Percentiles rank a stretch among this genome's conserved stretches.
Conservation (phyloP, 2,329 filamentous ascomycete species). For the Podosphaera xanthii region DNA sequence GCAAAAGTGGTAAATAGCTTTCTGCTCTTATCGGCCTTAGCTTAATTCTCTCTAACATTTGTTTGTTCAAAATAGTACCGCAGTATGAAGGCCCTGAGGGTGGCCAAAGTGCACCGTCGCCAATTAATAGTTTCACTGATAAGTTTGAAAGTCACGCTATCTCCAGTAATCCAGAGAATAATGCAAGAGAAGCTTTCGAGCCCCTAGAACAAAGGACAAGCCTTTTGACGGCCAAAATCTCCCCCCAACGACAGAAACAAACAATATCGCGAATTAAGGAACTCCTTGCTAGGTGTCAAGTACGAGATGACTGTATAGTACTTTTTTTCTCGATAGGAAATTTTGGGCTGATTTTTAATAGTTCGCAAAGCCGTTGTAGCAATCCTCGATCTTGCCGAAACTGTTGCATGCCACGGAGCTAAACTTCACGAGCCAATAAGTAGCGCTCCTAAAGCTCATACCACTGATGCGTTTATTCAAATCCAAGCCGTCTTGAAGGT, state of each 20-base stretch:
- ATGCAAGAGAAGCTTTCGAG: conserved; percentile 29
- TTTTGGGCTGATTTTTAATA: conserved; percentile 16
- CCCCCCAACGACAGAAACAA: conserved; percentile 79
- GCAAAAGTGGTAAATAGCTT: too few species aligned
- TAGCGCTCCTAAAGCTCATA: conserved; percentile 48
- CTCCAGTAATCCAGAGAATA: conserved; percentile 38
- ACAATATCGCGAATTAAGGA: conserved; percentile 86
- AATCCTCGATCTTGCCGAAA: conserved; percentile 60
- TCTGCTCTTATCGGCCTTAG: too few species aligned
- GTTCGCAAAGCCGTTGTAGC: conserved; percentile 79
- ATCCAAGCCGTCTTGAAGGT: conserved; percentile 57
- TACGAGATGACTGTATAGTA: conserved; percentile 60
- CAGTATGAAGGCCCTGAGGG: too few species aligned
- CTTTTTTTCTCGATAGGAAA: not conserved
- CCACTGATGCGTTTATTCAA: conserved; percentile 35
- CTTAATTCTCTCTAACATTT: too few species aligned
- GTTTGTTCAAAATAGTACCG: too few species aligned
- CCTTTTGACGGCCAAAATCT: conserved; percentile 72
- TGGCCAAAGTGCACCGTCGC: too few species aligned
- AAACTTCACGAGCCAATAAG: conserved; percentile 38
- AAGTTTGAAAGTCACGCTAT: conserved; percentile 25
- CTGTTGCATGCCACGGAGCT: conserved; percentile 57
- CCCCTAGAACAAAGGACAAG: conserved; percentile 35
- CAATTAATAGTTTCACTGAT: not conserved
- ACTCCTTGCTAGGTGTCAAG: conserved; percentile 92